Percentiles rank a stretch among this genome's conserved stretches.
phyloP scores from a whole-genome alignment of 2,329 filamentous ascomycete species.

The Scytalidium sp. region DNA sequence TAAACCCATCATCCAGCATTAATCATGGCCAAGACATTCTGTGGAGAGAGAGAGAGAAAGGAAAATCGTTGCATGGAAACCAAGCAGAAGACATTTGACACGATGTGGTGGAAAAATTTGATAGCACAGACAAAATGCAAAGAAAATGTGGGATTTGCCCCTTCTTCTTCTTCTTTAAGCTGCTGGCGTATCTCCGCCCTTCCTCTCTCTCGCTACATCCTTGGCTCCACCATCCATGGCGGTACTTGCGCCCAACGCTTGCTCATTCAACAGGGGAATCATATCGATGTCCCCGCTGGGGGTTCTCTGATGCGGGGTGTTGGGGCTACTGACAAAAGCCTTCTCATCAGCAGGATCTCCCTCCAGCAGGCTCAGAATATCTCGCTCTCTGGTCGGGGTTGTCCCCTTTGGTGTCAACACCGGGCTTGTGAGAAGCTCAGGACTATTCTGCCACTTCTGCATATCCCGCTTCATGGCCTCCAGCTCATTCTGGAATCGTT shows the following conservation, averaged over 20 bases:
- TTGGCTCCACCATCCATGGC: conserved; percentile 43
- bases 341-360: conserved; percentile 1
- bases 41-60: neutral
- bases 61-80: neutral
- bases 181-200: conserved; percentile 27
- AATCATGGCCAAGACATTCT: too few species aligned
- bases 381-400: conserved; percentile 13
- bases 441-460: conserved; percentile 74
- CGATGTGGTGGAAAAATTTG: neutral
- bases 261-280: conserved; percentile 55
- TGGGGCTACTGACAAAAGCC: too few species aligned
- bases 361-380: conserved; percentile 6
- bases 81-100: neutral
- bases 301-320: neutral
- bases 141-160: conserved; percentile 2
- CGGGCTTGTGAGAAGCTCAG: conserved; percentile 43
- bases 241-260: conserved; percentile 34
- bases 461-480: conserved; percentile 88
- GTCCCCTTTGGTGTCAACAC: conserved; percentile 33
- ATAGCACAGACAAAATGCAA: neutral
- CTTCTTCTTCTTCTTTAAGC: neutral
- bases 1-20: too few species aligned
- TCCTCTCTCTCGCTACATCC: conserved; percentile 47
- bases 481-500: conserved; percentile 92
- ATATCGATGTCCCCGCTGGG: conserved; percentile 39